Evolutionary conservation across 2,329 filamentous ascomycete genomes (phyloP), one percentile per base, ranked within the genome.

Genomic region (Knufia fluminis): DNA sequence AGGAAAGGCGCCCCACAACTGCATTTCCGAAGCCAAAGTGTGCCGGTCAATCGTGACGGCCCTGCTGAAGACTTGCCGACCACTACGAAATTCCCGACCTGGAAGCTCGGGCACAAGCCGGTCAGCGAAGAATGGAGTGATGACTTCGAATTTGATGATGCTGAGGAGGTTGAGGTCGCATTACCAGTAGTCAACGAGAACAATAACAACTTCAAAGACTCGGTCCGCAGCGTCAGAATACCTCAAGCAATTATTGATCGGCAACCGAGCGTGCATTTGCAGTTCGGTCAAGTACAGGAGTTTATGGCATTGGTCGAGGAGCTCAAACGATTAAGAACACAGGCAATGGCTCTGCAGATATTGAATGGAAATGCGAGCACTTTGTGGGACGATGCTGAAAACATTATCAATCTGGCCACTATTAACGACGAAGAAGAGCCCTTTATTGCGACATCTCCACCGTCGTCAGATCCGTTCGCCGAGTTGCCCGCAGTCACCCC

Each of bases 71-170:
- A 76, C 63, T 56, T 71, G 65, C 55, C 72, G 66, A 63, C 78
- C 66, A 68, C 67, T 19, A 64, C 66, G 58, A 83, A 83, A 59
- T 82, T 82, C 59, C 78, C 78, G 35, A 81, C 80, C 2, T 83
- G 80, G 79, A 77, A 78, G n/a, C 68, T 82, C 24, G 79, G 80
- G 16, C 80, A 73, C 62, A 83, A 83, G 59, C 79, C 75, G 41
- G 78, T 80, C 19, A 82, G 76, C 20, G 80, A 83, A 61, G 80
- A 83, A 60, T 83, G 80, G 80, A 80, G 83, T 58, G 79, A 79
- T 47, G 80, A 83, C 59, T 83, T 83, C 58, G 79, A 82, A 50
- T 82, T 83, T 62, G 76, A 76, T 19, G 77, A 80, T 42, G 62
- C 68, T 10, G 66, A 71, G 22, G 72, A 75, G 28, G 38, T 48